Conservation (phyloP, 2,329 filamentous ascomycete species). For the Exophiala dermatitidis region DNA sequence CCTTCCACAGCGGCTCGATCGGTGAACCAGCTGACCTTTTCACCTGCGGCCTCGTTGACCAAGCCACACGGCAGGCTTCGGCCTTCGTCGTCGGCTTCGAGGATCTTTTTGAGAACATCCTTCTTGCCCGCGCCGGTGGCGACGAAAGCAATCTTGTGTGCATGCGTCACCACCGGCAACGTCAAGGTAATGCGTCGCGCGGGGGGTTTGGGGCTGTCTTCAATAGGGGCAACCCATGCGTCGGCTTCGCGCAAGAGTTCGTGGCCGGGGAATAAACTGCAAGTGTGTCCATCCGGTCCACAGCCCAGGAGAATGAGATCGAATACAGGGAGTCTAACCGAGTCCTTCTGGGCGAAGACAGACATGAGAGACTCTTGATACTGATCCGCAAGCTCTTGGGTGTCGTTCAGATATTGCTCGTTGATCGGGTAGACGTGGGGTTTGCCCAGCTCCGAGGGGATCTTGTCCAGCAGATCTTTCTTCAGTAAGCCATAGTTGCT, state of each 20-base stretch:
- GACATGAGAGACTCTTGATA: slow-evolving; percentile 84
- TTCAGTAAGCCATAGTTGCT: slow-evolving; percentile 91
- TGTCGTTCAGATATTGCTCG: slow-evolving; percentile 57
- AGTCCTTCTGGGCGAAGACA: slow-evolving; percentile 85
- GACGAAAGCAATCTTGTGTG: slow-evolving; percentile 80
- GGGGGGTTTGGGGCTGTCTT: slow-evolving; percentile 91
- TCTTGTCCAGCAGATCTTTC: slow-evolving; percentile 78
- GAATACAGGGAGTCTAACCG: slow-evolving; percentile 89
- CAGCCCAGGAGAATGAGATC: slow-evolving; percentile 89
- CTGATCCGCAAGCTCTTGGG: slow-evolving; percentile 84
- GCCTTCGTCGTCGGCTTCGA: slow-evolving; percentile 64
- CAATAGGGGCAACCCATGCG: slow-evolving; percentile 87
- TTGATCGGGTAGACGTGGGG: slow-evolving; percentile 79
- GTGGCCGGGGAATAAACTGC: slow-evolving; percentile 89
- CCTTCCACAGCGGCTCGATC: slow-evolving; percentile 80
- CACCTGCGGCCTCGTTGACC: slow-evolving; percentile 75
- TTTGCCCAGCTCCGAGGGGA: slow-evolving; percentile 58
- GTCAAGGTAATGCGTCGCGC: slow-evolving; percentile 85
- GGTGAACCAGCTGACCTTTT: slow-evolving; percentile 92
- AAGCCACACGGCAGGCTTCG: slow-evolving; percentile 72
- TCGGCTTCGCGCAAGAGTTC: slow-evolving; percentile 74
- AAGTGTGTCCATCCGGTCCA: slow-evolving; percentile 94
- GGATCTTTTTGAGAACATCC: slow-evolving; percentile 86
- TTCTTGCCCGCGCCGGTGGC: slow-evolving; percentile 85
- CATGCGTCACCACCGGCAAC: slow-evolving; percentile 81